Evolutionary conservation across 2,329 filamentous ascomycete species (phyloP), one percentile per base, ranked within the genome.

Genomic region (Paraphaeosphaeria sporulosa): DNA sequence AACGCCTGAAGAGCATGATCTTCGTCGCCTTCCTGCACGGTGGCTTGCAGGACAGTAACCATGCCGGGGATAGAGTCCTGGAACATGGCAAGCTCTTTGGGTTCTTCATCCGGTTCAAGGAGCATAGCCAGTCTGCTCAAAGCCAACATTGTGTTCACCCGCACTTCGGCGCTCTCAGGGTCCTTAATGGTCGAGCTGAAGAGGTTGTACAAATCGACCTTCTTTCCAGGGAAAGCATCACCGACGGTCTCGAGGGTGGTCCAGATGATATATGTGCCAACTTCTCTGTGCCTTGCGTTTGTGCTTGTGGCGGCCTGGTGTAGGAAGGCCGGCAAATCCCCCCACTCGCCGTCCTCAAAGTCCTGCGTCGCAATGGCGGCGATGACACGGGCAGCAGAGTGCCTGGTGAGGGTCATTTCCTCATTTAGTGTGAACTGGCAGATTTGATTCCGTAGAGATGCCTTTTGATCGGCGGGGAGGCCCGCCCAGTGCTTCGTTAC

Each of bases 71-170:
- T 86, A 58, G 95, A 87, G 65, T 86, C 84, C 79, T 96, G 92
- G 76, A 98, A 90, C 51, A 88, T 84, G 72, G 87, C 86, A 61
- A 97, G 83, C 44, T 89, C 87, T 65, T 89, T 83, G 63, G 87
- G 83, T 67, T 97, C 90, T 81, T 97, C 92, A 42, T 97, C 94
- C 0, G 91, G 88, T 75, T 97, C 92, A 51, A 98, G 83, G 64
- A 96, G 87, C 84, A 96, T 90, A 57, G 94, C 90, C 71, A 97
- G 86, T 73, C 93, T 91, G 72, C 94, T 93, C 62, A 98, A 86
- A 62, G 93, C 93, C 73, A 96, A 87, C 80, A 97, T 89, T 34
- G 95, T 96, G 84, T 97, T 98, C 82, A 97, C 89, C 71, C 94
- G 90, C 59, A 99, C 95, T 77, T 97, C 93, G 63, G 91, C 87